Evolutionary conservation across 2,329 filamentous ascomycete species (phyloP), one percentile per base, ranked within the genome.

Genomic region (Thielaviopsis cerberus): DNA sequence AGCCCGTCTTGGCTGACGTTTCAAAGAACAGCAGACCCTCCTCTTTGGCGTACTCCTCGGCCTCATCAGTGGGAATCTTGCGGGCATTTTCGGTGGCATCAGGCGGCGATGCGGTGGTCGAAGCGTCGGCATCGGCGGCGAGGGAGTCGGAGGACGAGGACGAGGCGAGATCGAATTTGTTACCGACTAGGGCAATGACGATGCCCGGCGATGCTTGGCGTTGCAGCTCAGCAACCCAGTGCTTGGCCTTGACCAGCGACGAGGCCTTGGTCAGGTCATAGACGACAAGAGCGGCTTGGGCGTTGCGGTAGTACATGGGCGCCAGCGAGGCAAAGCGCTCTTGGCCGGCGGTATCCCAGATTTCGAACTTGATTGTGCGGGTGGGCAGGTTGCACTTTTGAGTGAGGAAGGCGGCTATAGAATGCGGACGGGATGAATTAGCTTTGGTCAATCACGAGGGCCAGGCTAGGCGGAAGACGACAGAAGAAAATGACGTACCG

Each of bases 271-370:
- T 98, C 66, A 98, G 83, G 69, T 98, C 91, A 80, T 97, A 98
- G 69, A 97, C 91, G 62, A 98, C 91, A 64, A 98, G 86, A 15
- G 92, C 92, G 63, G 90, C 89, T 74, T 97, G 91, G 55, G 92
- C 92, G 70, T 98, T 97, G 72, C 91, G 89, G 77, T 97, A 97
- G 79, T 98, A 98, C 92, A 97, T 97, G 66, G 91, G 92, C 56
- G 92, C 92, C 61, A 97, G 81, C 55, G 87, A 94, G 65, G 91
- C 91, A 69, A 97, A 98, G 63, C 91, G 88, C 76, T 98, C 91
- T 73, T 98, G 91, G 68, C 91, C 91, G 51, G 92, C 91, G 17
- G 91, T 97, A 75, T 98, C 91, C 91, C 91, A 98, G 67, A 98
- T 97, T 71, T 91, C 86, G 68, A 91, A 91, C 71, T 88, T 88